These are phyloP conservation scores for Phytopythium montanum DNA, from an alignment of 352 stramenopile species.

Conservation along the genomic window DNA sequence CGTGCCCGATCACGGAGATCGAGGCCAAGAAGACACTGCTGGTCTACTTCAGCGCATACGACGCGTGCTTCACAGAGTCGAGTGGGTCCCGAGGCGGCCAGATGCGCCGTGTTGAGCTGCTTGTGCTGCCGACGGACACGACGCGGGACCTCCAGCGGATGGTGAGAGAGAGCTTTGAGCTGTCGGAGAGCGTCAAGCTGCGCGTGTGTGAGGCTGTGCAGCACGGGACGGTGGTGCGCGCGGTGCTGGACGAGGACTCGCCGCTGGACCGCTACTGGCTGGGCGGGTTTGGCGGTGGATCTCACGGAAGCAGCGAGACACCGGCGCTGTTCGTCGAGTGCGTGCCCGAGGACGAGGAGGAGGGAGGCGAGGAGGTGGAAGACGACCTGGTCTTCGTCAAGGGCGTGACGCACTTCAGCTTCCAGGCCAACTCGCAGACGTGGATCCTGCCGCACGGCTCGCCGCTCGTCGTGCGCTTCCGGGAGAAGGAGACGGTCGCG, in stretches of 20 bases:
- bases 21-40: slow-evolving; percentile 80
- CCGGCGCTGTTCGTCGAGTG: slow-evolving; percentile 56
- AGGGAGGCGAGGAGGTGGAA: not conserved
- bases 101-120: slow-evolving; percentile 50
- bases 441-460: slow-evolving; percentile 79
- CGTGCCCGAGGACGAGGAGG: slow-evolving; percentile 31
- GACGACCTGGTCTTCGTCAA: slow-evolving; percentile 40
- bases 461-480: slow-evolving; percentile 62
- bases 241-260: slow-evolving; percentile 32
- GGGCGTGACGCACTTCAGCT: slow-evolving; percentile 76
- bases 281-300: slow-evolving; percentile 6
- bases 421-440: slow-evolving; percentile 41
- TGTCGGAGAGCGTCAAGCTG: slow-evolving; percentile 33
- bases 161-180: slow-evolving; percentile 38
- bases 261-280: slow-evolving; percentile 53
- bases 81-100: slow-evolving; percentile 19
- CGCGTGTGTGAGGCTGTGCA: slow-evolving; percentile 64
- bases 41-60: slow-evolving; percentile 78
- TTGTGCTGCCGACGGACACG: slow-evolving; percentile 50
- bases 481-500: slow-evolving; percentile 53
- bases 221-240: slow-evolving; percentile 47
- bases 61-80: slow-evolving; percentile 55
- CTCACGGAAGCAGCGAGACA: slow-evolving; percentile 24
- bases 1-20: slow-evolving; percentile 78
- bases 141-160: slow-evolving; percentile 48